Base-by-base conservation (phyloP, 164 flowering plant species). In the Santalum album region DNA sequence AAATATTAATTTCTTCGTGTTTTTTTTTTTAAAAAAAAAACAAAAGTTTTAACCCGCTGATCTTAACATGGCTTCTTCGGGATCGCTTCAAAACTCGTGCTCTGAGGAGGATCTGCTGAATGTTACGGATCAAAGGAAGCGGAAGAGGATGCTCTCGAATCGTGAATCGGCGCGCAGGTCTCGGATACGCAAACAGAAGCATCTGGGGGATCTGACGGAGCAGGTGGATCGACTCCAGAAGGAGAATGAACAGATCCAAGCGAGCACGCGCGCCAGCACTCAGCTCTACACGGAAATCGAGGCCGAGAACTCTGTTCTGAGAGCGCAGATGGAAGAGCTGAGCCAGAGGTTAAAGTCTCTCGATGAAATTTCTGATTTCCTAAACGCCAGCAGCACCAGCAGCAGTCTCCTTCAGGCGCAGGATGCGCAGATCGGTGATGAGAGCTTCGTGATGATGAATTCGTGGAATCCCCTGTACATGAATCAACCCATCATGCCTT, bases 91-190 rank as follows among this genome's bases (percentile, higher is more conserved):
- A 49, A 73, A 63, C 64, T 73, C 78, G 15, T 79, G 78, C 11
- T 81, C 86, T 15, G 88, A 82, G 29, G 83, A 56, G 26, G 81
- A 82, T 29, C 49, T 76, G 32, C 73, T 69, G 70, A 29, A 29
- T 1, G 20, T 70, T 62, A 71, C 75, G 79, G 86, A 88, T 49
- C 72, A 72, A 29, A 81, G 94, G 48, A 87, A 85, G 27, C 61
- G 67, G 66, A 87, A 83, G 67, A 69, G 97, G 64, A 90, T 80
- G 97, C 62, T 63, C 45, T 90, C 97, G 21, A 90, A 90, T 66
- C 83, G 97, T 0, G 96, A 87, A 63, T 87, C 97, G 7, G 97
- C 97, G n/a, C 66, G 89, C 62, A 61, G 97, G 24, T 87, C 96
- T 16, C 63, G 97, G 70, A 71, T 78, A 83, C 58, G 87, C 42